Base-by-base conservation (phyloP, 495 filamentous ascomycete species). In the Rusavskia elegans region DNA sequence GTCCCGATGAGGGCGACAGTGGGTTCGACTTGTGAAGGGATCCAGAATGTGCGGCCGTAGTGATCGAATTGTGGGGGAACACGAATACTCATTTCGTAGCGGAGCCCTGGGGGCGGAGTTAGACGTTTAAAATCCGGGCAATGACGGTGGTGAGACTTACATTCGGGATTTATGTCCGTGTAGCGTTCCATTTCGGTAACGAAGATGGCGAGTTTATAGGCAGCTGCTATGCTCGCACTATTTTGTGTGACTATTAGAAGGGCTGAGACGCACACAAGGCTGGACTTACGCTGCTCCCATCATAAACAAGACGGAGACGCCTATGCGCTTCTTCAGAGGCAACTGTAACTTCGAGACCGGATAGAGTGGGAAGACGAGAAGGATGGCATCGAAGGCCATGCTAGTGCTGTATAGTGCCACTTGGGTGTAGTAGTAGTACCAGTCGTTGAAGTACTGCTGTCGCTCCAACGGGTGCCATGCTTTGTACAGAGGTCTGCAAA, bases 1-100 rank as follows among this genome's bases (percentile, higher is more conserved):
- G 61, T 41, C 14, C 61, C 61, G 11, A 64, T 56, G 3, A 64
- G 51, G 4, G 61, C 61, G n/a, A 62, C 53, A 3, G 57, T 59
- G 21, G 60, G 57, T 41, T 64, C 61, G 7, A 62, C 45, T 44
- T 60, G 55, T 2, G 52, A 54, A 4, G 61, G 61, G 20, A 64
- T 62, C 61, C 61, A 64, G 48, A 64, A 60, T 2, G 60, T 64
- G 17, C 16, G 35, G 11, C 61, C 61, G 29, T 64, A 64, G 5
- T 35, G 27, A 29, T 58, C 57, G 27, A 60, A 64, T 40, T 60
- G 57, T 2, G 49, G 54, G 16, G 61, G 57, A 23, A 64, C 48
- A 27, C 49, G 52, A 13, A 36, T 23, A 20, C 51, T 55, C 46
- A 58, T 52, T 40, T 50, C 17, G 45, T 35, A 35, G 32, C 32